Percentiles rank a stretch among this genome's conserved stretches.
Evolutionary conservation across 2,329 filamentous ascomycete genomes (phyloP).

Genomic region (Lasiodiplodia citricola): DNA sequence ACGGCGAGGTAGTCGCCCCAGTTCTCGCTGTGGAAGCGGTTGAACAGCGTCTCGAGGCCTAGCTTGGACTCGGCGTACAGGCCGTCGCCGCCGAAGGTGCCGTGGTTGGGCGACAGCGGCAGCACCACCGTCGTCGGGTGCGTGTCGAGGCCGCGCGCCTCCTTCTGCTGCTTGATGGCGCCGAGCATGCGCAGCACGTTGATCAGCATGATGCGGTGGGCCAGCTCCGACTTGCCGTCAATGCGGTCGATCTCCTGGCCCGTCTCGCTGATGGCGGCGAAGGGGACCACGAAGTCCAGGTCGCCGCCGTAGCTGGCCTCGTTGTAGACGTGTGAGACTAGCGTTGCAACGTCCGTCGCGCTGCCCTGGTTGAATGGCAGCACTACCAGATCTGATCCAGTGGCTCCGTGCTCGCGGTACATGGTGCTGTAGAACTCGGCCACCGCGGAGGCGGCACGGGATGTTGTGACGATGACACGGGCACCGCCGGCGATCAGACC

Average conservation of each 20-base stretch:
- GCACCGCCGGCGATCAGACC: constrained; percentile 43
- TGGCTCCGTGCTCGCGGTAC: constrained; percentile 41
- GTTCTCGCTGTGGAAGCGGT: constrained; percentile 42
- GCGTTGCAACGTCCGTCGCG: constrained; percentile 42
- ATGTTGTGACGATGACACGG: constrained; percentile 49
- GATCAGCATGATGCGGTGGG: constrained; percentile 49
- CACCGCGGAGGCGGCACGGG: constrained; percentile 35
- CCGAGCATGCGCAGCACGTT: constrained; percentile 49
- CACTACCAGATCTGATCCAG: constrained; percentile 42
- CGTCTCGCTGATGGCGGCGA: constrained; percentile 49
- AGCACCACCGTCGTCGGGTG: constrained; percentile 39
- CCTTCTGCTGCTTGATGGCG: constrained; percentile 39
- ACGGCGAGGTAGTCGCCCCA: constrained; percentile 48
- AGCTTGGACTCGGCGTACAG: constrained; percentile 54
- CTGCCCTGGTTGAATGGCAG: constrained; percentile 51
- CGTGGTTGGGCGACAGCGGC: constrained; percentile 53
- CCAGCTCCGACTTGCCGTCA: constrained; percentile 44
- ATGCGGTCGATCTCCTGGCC: constrained; percentile 44
- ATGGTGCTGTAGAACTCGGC: constrained; percentile 43
- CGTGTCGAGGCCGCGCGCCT: constrained; percentile 32
- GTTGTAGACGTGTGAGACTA: constrained; percentile 48
- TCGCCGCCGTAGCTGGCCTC: constrained; percentile 31
- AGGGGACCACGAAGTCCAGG: constrained; percentile 49
- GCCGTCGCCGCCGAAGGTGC: constrained; percentile 51
- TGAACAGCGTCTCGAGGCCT: constrained; percentile 45